Evolutionary conservation across 2,329 filamentous ascomycete species (phyloP).

Genomic region (Colletotrichum sp.): DNA sequence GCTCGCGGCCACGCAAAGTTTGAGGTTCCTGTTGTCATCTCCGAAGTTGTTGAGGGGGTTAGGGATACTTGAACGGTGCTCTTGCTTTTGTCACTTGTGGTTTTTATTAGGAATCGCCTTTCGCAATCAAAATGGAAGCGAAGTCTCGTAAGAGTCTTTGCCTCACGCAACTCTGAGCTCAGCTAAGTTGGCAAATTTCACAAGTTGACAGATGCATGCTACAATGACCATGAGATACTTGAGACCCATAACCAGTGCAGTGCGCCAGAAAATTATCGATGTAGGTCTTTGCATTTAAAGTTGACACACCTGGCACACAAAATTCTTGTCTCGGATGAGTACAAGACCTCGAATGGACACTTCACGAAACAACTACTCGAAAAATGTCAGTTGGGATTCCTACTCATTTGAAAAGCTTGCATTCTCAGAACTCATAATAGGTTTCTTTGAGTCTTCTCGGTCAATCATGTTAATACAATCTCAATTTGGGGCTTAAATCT

Average conservation of each 20-base stretch:
- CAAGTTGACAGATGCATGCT: neutral
- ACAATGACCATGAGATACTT: neutral
- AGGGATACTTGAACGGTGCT: neutral
- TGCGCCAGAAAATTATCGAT: neutral
- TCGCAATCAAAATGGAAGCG: neutral
- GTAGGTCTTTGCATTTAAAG: neutral
- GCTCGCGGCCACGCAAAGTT: constrained; percentile 27
- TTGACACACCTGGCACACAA: neutral
- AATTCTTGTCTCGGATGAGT: neutral
- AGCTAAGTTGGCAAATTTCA: neutral
- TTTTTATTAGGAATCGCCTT: neutral
- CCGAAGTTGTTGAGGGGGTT: constrained; percentile 2
- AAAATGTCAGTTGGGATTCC: neutral
- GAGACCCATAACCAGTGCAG: neutral
- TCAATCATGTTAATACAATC: neutral
- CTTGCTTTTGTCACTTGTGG: neutral
- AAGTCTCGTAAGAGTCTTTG: neutral
- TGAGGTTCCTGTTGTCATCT: constrained; percentile 23
- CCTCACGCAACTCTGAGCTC: neutral
- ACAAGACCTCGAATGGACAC: neutral
- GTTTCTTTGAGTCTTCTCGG: neutral
- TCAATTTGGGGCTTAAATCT: neutral
- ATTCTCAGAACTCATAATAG: neutral
- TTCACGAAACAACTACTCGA: neutral
- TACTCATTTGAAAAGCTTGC: neutral